phyloP scores from a whole-genome alignment of 2,329 filamentous ascomycete genomes.

The Penicillium psychrosexuale region DNA sequence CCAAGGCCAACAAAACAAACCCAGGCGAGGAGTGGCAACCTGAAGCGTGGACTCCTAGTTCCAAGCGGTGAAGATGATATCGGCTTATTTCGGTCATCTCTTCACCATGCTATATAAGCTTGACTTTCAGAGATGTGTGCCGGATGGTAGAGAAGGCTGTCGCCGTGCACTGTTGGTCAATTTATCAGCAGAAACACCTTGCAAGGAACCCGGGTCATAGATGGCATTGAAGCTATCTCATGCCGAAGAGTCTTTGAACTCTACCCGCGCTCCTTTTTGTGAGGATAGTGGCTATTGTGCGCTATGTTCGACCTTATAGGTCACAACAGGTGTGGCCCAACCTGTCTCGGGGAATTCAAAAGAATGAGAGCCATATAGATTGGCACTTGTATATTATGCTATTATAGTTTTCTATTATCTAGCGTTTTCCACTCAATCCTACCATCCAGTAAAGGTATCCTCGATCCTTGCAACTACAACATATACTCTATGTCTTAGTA shows the following conservation, averaged over 20 bases:
- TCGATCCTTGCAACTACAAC: background rate
- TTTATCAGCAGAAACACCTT: background rate
- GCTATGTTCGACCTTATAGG: background rate
- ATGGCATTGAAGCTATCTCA: background rate
- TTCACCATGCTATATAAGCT: background rate
- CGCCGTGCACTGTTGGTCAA: background rate
- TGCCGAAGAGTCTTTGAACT: background rate
- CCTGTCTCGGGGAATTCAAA: background rate
- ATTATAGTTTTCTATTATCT: background rate
- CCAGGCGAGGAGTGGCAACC: constrained; percentile 68
- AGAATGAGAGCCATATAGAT: background rate
- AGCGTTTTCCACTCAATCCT: background rate
- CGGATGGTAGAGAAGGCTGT: too few relatives aligned
- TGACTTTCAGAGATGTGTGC: background rate
- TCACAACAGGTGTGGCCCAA: background rate
- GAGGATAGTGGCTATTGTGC: background rate
- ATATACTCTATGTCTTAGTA: too few relatives aligned
- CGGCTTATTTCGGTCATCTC: background rate
- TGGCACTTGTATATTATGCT: constrained; percentile 5
- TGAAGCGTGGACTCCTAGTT: constrained; percentile 56
- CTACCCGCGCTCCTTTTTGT: background rate
- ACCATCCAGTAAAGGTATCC: background rate
- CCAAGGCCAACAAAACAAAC: constrained; percentile 48
- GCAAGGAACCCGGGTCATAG: background rate
- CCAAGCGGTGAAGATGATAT: constrained; percentile 40